Evolutionary conservation across 805 yeast species (phyloP), one percentile per base, ranked within the genome.

Genomic region (Candida qinlingensis): DNA sequence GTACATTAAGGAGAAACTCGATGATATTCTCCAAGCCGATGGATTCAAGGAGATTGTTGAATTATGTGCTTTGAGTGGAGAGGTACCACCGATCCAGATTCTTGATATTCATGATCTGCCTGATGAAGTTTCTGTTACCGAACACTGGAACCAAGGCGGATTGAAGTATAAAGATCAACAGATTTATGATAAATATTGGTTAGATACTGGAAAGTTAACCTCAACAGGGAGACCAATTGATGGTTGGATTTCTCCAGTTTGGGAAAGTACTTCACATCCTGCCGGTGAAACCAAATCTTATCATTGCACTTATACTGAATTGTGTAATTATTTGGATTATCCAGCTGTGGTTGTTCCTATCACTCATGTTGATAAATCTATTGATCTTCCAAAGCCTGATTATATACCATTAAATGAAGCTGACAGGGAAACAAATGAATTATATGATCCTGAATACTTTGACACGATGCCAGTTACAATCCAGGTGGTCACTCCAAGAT

Each of bases 391-490:
- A 12, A 62, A 58, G 25, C 49, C 50, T 29, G 48, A 54, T 5
- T 58, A 60, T 37, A 25, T 19, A 7, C 51, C 51, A 10, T 60
- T 64, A 50, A 63, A 59, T 37, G 66, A 65, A 4, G 44, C 56
- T 7, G 76, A 71, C 41, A 56, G 60, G 38, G 53, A 51, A 10
- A 57, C 57, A 35, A 62, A 68, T 60, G 66, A 66, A 8, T 60
- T 69, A 37, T 80, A 79, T 63, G 69, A 76, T 46, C 73, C 80
- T 6, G 75, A 73, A 47, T 64, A 70, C 40, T 66, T 62, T 46
- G 68, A 71, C 48, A 79, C 77, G 4, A 79, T 77, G 56, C 83
- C 86, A 0, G 79, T 81, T 5, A 69, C 74, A 4, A 53, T 81
- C 6, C 88, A 82, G 57, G 53, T 83, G 29, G 72, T 79, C 19